These are phyloP conservation scores for Phytophthora pluvialis DNA, from an alignment of 352 stramenopile genomes.

Conservation along the genomic window DNA sequence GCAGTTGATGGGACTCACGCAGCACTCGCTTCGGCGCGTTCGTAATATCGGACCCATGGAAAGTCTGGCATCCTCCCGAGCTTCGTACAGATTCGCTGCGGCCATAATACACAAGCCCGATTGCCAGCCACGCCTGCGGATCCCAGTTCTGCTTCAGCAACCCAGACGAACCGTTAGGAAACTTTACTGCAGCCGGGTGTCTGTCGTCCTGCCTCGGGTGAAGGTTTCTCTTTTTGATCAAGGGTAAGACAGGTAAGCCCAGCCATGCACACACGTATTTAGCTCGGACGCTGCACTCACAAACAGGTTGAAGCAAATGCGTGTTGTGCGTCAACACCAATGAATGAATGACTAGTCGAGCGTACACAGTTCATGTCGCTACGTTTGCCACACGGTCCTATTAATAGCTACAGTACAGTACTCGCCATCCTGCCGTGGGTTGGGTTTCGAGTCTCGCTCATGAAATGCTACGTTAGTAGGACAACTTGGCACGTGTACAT, in stretches of 20 bases:
- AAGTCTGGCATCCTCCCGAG: constrained; percentile 8
- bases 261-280: background rate
- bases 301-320: constrained; percentile 10
- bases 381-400: background rate
- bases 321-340: constrained; percentile 8
- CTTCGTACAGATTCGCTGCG: constrained; percentile 7
- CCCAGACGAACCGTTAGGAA: background rate
- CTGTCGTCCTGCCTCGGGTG: background rate
- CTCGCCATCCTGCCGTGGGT: background rate
- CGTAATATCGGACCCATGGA: constrained; percentile 10
- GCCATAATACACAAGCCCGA: background rate
- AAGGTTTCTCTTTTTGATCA: background rate
- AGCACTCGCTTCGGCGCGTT: background rate
- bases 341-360: background rate
- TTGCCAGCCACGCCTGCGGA: background rate
- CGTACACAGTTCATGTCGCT: constrained; percentile 14
- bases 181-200: constrained; percentile 21
- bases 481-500: constrained; percentile 3
- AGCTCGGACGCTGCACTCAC: no score
- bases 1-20: constrained; percentile 8
- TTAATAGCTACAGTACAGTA: background rate
- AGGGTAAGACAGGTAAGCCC: constrained; percentile 7
- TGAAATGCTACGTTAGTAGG: background rate
- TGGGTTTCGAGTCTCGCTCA: background rate
- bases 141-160: background rate